Evolutionary conservation across 2,329 filamentous ascomycete species (phyloP), one percentile per base, ranked within the genome.

Genomic region (Tolypocladium ovalisporum): DNA sequence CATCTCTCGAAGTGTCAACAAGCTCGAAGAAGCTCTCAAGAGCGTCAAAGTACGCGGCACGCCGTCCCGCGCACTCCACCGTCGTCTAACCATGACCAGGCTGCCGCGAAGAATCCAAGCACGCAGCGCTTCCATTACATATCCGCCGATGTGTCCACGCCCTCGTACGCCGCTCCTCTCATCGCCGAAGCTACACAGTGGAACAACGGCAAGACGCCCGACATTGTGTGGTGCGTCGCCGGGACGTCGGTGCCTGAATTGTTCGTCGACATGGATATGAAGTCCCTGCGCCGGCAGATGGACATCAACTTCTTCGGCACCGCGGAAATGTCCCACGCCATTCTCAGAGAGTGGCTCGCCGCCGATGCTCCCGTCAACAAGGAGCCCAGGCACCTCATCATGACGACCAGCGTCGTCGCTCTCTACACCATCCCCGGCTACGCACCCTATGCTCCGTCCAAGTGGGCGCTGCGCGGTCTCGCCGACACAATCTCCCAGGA

Each of bases 201-300:
- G 91, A 97, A 97, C 74, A 75, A 85, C 62, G 85, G 82, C 56
- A 70, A 76, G 29, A 71, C 85, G 34, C 89, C 90, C 0, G 93
- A 97, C 68, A 80, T 97, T 57, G 88, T 97, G 37, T 97, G 94
- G 91, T 92, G 90, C 69, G 82, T 91, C 54, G 93, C 93, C 3
- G 93, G 93, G 59, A 78, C 82, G 62, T 82, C 88, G 7, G 79
- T 77, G 19, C 92, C 92, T 0, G 80, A 83, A 39, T 86, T 96
- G 60, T 96, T 93, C 75, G 71, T 89, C 62, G 89, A 96, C 60
- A 84, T 84, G 42, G 79, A 87, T 10, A 76, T 89, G 55, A 75
- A 84, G 9, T 81, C 80, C 13, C 76, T 91, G 62, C 82, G 87
- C 47, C 76, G 79, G 62, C 90, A 96, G 70, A 96, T 96, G 90